phyloP scores from a whole-genome alignment of 805 yeast species.

The Myxozyma sirexii region DNA sequence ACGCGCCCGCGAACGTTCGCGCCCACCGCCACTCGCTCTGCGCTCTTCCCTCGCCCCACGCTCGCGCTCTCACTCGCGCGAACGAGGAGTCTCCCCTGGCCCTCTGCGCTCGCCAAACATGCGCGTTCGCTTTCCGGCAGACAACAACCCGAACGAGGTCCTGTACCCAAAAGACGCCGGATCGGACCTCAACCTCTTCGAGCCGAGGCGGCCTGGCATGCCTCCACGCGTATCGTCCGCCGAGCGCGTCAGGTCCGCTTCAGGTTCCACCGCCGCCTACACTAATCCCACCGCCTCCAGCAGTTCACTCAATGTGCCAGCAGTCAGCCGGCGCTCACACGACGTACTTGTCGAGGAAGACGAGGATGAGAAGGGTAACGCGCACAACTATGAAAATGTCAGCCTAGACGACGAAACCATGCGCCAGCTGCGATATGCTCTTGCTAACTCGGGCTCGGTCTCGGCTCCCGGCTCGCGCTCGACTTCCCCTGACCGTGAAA shows the following conservation, averaged over 20 bases:
- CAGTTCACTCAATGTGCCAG: background rate
- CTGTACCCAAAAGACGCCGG: slow-evolving; percentile 33
- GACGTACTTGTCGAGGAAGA: slow-evolving; percentile 13
- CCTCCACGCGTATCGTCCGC: slow-evolving; percentile 1
- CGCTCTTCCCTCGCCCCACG: slow-evolving; percentile 32
- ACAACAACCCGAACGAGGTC: slow-evolving; percentile 36
- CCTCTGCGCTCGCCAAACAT: slow-evolving; percentile 25
- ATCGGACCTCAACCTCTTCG: background rate
- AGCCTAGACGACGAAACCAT: slow-evolving; percentile 13
- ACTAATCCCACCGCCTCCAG: background rate
- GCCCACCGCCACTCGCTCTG: slow-evolving; percentile 28
- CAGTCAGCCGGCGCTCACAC: background rate
- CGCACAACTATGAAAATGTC: background rate
- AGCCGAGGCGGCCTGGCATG: background rate
- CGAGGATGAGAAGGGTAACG: slow-evolving; percentile 15
- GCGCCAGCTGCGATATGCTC: slow-evolving; percentile 21
- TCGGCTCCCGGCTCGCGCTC: slow-evolving; percentile 25
- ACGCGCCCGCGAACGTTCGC: slow-evolving; percentile 14
- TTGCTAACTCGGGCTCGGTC: slow-evolving; percentile 17
- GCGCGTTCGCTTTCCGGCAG: slow-evolving; percentile 39
- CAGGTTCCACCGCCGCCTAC: background rate
- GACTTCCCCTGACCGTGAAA: slow-evolving; percentile 11
- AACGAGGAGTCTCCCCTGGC: slow-evolving; percentile 27
- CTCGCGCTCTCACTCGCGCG: slow-evolving; percentile 28
- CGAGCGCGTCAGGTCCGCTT: background rate